These are phyloP conservation scores for Suillus plorans DNA, from an alignment of 768 basidiomycete genomes.

Conservation along the genomic window DNA sequence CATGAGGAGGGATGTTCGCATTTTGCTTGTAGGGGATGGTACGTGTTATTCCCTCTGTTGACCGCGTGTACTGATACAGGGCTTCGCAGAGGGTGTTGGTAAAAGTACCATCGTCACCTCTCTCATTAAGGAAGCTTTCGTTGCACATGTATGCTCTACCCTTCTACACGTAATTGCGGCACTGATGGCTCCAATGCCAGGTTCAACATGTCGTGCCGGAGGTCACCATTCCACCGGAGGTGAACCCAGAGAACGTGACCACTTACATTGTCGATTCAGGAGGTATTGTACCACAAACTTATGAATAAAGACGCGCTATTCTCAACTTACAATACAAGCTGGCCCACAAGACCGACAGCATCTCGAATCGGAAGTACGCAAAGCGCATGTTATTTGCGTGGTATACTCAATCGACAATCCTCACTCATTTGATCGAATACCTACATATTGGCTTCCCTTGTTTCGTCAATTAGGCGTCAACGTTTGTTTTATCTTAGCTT, in stretches of 20 bases:
- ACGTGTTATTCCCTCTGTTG: slow-evolving; percentile 28
- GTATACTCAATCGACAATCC: slow-evolving; percentile 98
- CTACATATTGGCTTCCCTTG: slow-evolving; percentile 96
- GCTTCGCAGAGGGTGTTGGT: slow-evolving; percentile 82
- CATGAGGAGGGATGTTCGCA: slow-evolving; percentile 93
- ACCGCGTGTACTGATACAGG: slow-evolving; percentile 1
- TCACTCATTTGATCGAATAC: slow-evolving; percentile 94
- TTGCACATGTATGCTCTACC: slow-evolving; percentile 65
- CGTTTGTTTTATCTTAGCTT: slow-evolving; percentile 44
- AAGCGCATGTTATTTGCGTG: slow-evolving; percentile 97
- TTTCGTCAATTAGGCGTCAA: slow-evolving; percentile 96
- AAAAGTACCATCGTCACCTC: slow-evolving; percentile 98
- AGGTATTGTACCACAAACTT: slow-evolving; percentile 50
- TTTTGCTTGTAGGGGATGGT: slow-evolving; percentile 95
- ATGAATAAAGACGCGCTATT: not conserved
- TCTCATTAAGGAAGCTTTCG: slow-evolving; percentile 93
- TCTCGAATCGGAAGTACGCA: slow-evolving; percentile 92
- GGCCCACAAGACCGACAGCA: slow-evolving; percentile 83
- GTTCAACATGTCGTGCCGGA: slow-evolving; percentile 95
- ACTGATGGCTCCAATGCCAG: slow-evolving; percentile 38
- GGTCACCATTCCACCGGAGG: slow-evolving; percentile 96
- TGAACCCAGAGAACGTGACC: slow-evolving; percentile 96
- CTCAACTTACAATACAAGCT: slow-evolving; percentile 45
- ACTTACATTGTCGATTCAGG: slow-evolving; percentile 98
- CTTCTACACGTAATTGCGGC: not conserved